A percentile compares a stretch with the other conserved stretches of the same genome.
These are phyloP conservation scores for Taphrina flavorubra DNA, from an alignment of 1,139 yeast species.

Conservation along the genomic window DNA sequence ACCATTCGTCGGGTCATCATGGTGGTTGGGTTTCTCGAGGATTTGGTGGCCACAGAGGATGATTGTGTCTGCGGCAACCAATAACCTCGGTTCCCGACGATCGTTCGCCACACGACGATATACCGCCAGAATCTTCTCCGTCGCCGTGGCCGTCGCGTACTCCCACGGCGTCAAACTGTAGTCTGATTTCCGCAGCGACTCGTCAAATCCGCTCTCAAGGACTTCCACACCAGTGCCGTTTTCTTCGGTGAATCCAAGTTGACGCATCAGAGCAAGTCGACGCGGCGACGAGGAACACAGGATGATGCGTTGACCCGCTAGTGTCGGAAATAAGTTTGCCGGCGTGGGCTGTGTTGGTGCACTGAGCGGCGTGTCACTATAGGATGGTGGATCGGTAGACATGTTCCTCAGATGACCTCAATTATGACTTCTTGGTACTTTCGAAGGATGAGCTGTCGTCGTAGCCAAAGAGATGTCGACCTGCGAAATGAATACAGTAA, in stretches of 20 bases:
- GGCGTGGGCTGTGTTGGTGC: not conserved
- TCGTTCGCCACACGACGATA: conserved; percentile 54
- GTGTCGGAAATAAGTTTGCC: conserved; percentile 43
- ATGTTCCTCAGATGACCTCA: not conserved
- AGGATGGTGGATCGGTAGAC: conserved; percentile 25
- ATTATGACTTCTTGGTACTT: no score
- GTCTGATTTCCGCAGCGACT: conserved; percentile 64
- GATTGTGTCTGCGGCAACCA: conserved; percentile 85
- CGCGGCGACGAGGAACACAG: conserved; percentile 88
- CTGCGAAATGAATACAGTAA: no score
- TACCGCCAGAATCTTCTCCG: conserved; percentile 67
- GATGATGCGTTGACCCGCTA: conserved; percentile 54
- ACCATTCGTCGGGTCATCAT: no score
- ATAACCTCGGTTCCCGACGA: conserved; percentile 55
- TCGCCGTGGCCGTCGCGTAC: conserved; percentile 76
- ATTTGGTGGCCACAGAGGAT: conserved; percentile 66
- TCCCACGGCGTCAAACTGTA: conserved; percentile 51
- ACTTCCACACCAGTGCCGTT: conserved; percentile 51
- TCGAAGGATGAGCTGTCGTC: no score
- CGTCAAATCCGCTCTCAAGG: conserved; percentile 69
- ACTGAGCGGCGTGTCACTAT: not conserved
- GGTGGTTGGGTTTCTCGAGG: conserved; percentile 76
- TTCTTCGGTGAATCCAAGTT: conserved; percentile 62
- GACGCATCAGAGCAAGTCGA: conserved; percentile 67
- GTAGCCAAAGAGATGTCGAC: no score